Percentiles rank a stretch among this genome's conserved stretches.
Conservation (phyloP, 495 filamentous ascomycete species). For the Cudoniella acicularis region DNA sequence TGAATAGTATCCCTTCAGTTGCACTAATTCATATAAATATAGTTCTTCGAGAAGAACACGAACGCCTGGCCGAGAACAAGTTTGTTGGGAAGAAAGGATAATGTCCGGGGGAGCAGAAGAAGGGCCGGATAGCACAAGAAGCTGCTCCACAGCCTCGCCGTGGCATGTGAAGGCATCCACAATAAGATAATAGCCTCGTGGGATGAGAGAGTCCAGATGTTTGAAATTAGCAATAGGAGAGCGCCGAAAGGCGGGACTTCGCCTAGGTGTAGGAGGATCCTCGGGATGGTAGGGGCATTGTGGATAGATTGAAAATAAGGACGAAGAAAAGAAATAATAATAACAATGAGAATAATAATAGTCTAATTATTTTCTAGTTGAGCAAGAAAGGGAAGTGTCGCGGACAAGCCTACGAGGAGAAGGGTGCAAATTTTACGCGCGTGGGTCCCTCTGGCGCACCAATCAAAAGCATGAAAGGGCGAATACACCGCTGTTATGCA, state of each 20-base stretch:
- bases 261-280: too few relatives aligned
- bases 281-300: background rate
- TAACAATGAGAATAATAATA: background rate
- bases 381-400: background rate
- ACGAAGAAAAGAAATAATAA: background rate
- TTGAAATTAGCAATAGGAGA: background rate
- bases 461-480: background rate
- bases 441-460: background rate
- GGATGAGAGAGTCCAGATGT: background rate
- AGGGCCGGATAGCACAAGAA: background rate
- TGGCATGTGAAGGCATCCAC: background rate
- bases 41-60: background rate
- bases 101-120: background rate
- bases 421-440: background rate
- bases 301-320: background rate
- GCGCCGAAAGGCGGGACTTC: background rate
- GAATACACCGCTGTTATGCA: background rate
- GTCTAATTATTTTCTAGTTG: background rate
- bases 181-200: background rate
- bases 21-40: background rate
- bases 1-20: background rate
- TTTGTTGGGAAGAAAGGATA: background rate
- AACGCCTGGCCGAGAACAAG: background rate
- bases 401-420: too few relatives aligned
- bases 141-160: slow-evolving; percentile 7